Evolutionary conservation across 495 filamentous ascomycete species (phyloP).

Genomic region (Chaetomium fimeti): DNA sequence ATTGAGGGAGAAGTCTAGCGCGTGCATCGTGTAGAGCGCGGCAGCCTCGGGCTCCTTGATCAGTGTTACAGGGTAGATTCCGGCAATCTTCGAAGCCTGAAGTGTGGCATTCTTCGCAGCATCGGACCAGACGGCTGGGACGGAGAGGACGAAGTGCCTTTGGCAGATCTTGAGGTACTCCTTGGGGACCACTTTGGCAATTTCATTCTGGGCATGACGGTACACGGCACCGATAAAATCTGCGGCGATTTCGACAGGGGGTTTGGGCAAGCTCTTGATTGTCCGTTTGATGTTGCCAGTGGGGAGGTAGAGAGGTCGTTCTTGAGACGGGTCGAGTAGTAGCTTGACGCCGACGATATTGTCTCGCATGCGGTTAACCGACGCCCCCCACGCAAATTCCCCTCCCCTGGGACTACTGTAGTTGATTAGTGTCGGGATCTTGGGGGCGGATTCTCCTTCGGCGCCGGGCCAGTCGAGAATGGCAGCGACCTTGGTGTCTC

Average conservation of each 20-base stretch:
- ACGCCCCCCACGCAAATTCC: slow-evolving; percentile 2
- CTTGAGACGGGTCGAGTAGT: neutral
- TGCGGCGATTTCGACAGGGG: slow-evolving; percentile 1
- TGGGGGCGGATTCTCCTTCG: slow-evolving; percentile 3
- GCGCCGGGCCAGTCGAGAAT: neutral
- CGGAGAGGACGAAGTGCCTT: slow-evolving; percentile 1
- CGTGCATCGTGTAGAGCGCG: slow-evolving; percentile 3
- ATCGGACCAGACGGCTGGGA: neutral
- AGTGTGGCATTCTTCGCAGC: slow-evolving; percentile 1
- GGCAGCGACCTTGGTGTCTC: slow-evolving; percentile 5
- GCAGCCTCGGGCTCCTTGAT: slow-evolving; percentile 7
- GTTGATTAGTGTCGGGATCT: slow-evolving; percentile 1
- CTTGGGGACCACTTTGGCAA: neutral
- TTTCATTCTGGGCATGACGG: neutral
- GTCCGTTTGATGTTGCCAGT: neutral
- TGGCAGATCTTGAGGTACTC: slow-evolving; percentile 2
- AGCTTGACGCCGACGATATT: slow-evolving; percentile 7
- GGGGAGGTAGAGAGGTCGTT: neutral
- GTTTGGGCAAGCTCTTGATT: neutral
- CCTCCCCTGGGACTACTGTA: neutral
- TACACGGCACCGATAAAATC: slow-evolving; percentile 1
- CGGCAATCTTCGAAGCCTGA: neutral
- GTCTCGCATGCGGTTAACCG: slow-evolving; percentile 3
- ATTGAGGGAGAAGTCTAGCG: neutral
- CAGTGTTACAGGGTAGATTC: neutral